Percentiles rank a stretch among this genome's conserved stretches.
Conservation (phyloP, 2,329 filamentous ascomycete species). For the Sclerotiophoma versabilis region DNA sequence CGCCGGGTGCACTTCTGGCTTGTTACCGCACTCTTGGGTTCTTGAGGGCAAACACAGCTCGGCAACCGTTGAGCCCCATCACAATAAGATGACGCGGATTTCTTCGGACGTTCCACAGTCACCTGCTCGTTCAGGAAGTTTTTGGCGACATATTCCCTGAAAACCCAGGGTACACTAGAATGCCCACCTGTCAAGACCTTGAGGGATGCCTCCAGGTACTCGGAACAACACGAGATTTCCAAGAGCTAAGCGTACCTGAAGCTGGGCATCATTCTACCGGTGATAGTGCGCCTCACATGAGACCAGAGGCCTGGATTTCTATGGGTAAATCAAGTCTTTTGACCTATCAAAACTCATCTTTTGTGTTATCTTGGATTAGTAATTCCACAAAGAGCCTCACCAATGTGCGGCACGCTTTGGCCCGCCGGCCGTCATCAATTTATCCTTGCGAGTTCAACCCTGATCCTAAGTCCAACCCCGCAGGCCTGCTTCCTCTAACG, state of each 20-base stretch:
- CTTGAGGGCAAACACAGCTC: background rate
- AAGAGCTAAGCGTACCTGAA: background rate
- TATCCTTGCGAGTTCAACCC: background rate
- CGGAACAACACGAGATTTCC: background rate
- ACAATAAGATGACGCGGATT: slow-evolving; percentile 4
- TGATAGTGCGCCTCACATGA: background rate
- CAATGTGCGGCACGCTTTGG: background rate
- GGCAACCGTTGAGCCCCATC: background rate
- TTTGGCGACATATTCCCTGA: background rate
- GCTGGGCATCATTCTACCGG: background rate
- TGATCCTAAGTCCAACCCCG: background rate
- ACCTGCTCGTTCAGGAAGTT: background rate
- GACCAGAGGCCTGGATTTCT: background rate
- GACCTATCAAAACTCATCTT: background rate
- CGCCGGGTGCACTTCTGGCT: background rate
- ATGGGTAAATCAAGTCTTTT: background rate
- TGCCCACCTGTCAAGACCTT: slow-evolving; percentile 5
- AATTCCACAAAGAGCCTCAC: background rate
- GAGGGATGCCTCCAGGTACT: background rate
- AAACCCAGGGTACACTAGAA: background rate
- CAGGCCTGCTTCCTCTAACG: background rate
- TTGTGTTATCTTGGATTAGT: background rate
- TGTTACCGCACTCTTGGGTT: slow-evolving; percentile 6
- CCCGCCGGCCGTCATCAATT: background rate
- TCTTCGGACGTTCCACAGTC: slow-evolving; percentile 10